These are phyloP conservation scores for Colletotrichum caudatum DNA, from an alignment of 2,329 filamentous ascomycete species.

Conservation along the genomic window DNA sequence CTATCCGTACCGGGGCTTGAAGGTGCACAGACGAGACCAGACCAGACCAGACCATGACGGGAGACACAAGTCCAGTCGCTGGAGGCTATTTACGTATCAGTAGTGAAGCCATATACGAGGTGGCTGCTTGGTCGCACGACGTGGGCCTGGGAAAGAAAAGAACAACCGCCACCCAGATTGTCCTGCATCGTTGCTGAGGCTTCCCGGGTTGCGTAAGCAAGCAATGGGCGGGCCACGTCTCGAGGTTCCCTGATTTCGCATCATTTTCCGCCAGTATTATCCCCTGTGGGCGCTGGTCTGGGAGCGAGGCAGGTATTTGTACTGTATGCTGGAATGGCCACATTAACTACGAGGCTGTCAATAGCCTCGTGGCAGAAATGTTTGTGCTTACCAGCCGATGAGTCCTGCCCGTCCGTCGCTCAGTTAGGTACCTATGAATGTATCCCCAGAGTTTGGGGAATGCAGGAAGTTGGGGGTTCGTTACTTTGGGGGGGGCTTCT, in stretches of 20 bases:
- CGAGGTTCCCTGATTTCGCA: not conserved
- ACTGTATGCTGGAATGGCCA: conserved; percentile 9
- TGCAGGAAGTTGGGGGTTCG: conserved; percentile 27
- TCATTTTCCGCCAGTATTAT: not conserved
- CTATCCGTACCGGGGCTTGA: not conserved
- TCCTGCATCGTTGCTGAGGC: conserved; percentile 18
- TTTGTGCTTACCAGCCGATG: not conserved
- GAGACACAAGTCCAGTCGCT: conserved; percentile 9
- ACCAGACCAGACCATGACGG: not conserved
- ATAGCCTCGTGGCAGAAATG: conserved; percentile 17
- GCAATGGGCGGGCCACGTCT: conserved; percentile 23
- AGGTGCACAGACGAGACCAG: conserved; percentile 2
- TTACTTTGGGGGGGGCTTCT: conserved; percentile 27
- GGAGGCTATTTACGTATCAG: not conserved
- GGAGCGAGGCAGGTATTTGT: not conserved
- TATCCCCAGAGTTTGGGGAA: conserved; percentile 33
- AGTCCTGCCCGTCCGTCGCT: not conserved
- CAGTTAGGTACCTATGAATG: too few relatives aligned
- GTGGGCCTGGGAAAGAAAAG: not conserved
- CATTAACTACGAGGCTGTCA: conserved; percentile 12
- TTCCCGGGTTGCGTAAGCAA: conserved; percentile 23
- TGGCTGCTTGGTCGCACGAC: conserved; percentile 16
- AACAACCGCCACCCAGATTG: not conserved
- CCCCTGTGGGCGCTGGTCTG: not conserved
- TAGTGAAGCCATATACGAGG: conserved; percentile 9